phyloP scores from a whole-genome alignment of 306 rosid genomes.

The Coriaria nepalensis region DNA sequence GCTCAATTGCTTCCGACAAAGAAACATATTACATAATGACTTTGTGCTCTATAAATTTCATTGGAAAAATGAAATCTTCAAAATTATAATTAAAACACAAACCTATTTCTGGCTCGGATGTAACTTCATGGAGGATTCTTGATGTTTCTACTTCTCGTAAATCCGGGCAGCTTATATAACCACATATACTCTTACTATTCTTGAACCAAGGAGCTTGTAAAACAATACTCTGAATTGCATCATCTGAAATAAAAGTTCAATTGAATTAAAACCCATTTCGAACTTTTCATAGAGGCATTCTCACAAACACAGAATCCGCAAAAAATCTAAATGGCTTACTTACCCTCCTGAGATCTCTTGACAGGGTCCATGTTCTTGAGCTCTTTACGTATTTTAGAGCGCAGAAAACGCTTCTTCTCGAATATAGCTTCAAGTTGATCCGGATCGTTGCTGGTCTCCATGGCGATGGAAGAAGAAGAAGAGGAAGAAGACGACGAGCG shows the following conservation, averaged over 20 bases:
- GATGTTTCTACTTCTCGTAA: constrained; percentile 27
- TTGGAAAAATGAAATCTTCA: not conserved
- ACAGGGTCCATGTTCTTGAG: constrained; percentile 22
- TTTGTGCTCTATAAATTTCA: not conserved
- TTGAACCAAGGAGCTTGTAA: constrained; percentile 24
- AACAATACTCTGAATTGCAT: constrained; percentile 18
- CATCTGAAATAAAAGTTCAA: too few species aligned
- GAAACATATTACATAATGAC: too few species aligned
- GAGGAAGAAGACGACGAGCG: too few species aligned
- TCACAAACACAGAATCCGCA: not conserved
- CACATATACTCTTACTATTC: constrained; percentile 15
- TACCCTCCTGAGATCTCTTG: constrained; percentile 18
- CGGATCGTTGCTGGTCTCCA: constrained; percentile 12
- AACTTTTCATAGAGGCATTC: not conserved
- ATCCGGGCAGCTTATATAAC: constrained; percentile 17
- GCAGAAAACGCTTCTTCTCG: constrained; percentile 16
- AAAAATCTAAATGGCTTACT: too few species aligned
- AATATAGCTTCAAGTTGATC: constrained; percentile 12
- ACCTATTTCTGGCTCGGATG: constrained; percentile 13
- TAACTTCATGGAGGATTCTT: constrained; percentile 16
- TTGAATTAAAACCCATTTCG: not conserved
- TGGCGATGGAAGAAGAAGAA: constrained; percentile 6
- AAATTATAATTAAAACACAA: not conserved
- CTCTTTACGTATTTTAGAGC: constrained; percentile 10
- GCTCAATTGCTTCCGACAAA: too few species aligned